Evolutionary conservation across 1,139 yeast species (phyloP).

Genomic region (Kurtzmaniella quercitrusa): DNA sequence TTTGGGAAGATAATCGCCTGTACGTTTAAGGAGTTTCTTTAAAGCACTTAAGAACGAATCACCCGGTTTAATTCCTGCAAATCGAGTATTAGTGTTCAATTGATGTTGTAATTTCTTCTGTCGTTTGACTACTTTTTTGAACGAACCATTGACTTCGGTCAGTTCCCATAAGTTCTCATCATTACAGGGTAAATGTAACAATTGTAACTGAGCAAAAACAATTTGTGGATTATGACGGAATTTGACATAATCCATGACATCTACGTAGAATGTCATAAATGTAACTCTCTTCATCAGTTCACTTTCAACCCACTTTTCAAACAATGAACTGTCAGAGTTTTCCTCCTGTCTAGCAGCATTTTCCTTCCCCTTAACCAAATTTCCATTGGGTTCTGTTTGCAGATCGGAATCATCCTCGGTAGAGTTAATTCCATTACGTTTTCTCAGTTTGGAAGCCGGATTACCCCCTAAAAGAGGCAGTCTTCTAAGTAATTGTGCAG

Average conservation of each 20-base stretch:
- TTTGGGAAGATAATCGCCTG: conserved; percentile 11
- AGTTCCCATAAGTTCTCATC: conserved; percentile 70
- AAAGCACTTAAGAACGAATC: conserved; percentile 33
- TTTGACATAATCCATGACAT: conserved; percentile 73
- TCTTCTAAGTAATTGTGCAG: conserved; percentile 66
- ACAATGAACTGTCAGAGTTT: conserved; percentile 20
- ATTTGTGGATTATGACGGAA: conserved; percentile 73
- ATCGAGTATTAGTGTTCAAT: conserved; percentile 3
- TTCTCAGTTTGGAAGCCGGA: conserved; percentile 29
- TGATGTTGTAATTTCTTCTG: conserved; percentile 29
- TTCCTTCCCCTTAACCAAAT: conserved; percentile 17
- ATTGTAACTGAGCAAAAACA: conserved; percentile 68
- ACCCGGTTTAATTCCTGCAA: conserved; percentile 16
- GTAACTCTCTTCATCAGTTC: conserved; percentile 79
- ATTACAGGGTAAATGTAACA: conserved; percentile 68
- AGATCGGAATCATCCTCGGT: conserved; percentile 30
- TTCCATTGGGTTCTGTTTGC: conserved; percentile 1
- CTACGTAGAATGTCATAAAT: conserved; percentile 74
- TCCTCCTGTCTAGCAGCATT: conserved; percentile 13
- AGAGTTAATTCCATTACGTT: conserved; percentile 16
- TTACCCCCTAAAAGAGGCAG: conserved; percentile 73
- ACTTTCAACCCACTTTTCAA: conserved; percentile 64
- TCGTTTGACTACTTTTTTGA: conserved; percentile 34
- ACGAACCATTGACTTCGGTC: conserved; percentile 35
- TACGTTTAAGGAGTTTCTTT: conserved; percentile 28